These are phyloP conservation scores for Stephania cephalantha DNA, from an alignment of 164 flowering plant genomes.

Conservation along the genomic window DNA sequence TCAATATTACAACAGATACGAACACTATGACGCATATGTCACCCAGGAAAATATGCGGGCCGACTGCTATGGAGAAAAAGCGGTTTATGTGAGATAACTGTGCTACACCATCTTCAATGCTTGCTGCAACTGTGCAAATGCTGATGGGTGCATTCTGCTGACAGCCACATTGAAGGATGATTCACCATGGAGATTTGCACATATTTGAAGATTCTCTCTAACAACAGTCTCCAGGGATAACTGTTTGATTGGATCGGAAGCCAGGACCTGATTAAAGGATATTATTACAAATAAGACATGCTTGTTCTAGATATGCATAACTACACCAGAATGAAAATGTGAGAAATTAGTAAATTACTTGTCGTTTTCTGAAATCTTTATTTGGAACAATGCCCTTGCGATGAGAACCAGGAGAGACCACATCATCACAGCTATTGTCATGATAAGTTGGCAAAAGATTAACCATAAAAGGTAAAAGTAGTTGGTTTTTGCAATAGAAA, in stretches of 20 bases:
- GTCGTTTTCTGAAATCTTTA: constrained; percentile 71
- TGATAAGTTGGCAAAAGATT: neutral
- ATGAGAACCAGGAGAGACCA: constrained; percentile 37
- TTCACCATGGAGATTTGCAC: constrained; percentile 87
- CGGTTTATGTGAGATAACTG: neutral
- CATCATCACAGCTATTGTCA: constrained; percentile 48
- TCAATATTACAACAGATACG: neutral
- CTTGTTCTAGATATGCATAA: neutral
- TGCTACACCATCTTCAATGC: constrained; percentile 65
- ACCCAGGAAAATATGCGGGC: neutral
- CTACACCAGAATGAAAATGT: neutral
- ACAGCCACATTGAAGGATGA: constrained; percentile 68
- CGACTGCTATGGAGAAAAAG: neutral
- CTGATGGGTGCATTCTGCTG: constrained; percentile 74
- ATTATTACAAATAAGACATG: constrained; percentile 7
- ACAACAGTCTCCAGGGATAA: constrained; percentile 65
- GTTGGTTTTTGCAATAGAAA: neutral
- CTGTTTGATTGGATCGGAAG: constrained; percentile 72
- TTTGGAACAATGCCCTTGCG: constrained; percentile 38
- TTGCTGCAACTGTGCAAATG: constrained; percentile 67
- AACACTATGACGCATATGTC: neutral
- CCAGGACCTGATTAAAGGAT: constrained; percentile 47
- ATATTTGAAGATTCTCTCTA: constrained; percentile 78
- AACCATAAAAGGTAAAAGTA: neutral
- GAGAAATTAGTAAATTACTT: constrained; percentile 55